Conservation (phyloP, 1,139 yeast species). For the Kodamaea derodonti region DNA sequence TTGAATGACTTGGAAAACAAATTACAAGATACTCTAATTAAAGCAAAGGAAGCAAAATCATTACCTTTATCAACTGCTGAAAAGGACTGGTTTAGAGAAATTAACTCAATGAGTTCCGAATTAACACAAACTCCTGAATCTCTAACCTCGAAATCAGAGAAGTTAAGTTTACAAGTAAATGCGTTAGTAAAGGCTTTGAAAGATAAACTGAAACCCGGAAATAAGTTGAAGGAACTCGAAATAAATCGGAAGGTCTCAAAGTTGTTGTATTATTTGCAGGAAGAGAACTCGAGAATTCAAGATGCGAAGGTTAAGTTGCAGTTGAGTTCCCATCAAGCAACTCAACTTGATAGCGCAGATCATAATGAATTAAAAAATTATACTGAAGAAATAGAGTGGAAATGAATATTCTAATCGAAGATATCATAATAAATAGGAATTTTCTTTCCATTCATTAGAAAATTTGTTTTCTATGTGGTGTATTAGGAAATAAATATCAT, state of each 20-base stretch:
- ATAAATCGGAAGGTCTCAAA: constrained; percentile 15
- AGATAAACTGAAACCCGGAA: background rate
- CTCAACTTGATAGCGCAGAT: too few species aligned
- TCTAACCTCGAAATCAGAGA: constrained; percentile 9
- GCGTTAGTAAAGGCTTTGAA: constrained; percentile 1
- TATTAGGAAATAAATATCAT: too few species aligned
- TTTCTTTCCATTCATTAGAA: too few species aligned
- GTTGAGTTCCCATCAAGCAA: too few species aligned
- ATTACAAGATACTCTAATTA: constrained; percentile 21
- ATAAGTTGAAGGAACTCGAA: constrained; percentile 16
- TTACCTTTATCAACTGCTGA: constrained; percentile 37
- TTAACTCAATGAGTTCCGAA: constrained; percentile 22
- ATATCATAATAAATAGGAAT: too few species aligned
- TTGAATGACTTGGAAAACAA: constrained; percentile 19
- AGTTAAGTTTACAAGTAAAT: constrained; percentile 1
- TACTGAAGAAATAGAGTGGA: too few species aligned
- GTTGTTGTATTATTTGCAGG: constrained; percentile 17
- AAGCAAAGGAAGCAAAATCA: constrained; percentile 16
- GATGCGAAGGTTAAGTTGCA: constrained; percentile 14
- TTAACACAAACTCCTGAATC: constrained; percentile 9
- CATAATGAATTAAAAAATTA: too few species aligned
- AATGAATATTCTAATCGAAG: too few species aligned
- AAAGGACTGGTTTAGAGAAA: constrained; percentile 34
- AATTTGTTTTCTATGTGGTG: too few species aligned
- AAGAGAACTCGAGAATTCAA: constrained; percentile 16